Evolutionary conservation across 306 rosid genomes (phyloP).

Genomic region (Glycine tomentella): DNA sequence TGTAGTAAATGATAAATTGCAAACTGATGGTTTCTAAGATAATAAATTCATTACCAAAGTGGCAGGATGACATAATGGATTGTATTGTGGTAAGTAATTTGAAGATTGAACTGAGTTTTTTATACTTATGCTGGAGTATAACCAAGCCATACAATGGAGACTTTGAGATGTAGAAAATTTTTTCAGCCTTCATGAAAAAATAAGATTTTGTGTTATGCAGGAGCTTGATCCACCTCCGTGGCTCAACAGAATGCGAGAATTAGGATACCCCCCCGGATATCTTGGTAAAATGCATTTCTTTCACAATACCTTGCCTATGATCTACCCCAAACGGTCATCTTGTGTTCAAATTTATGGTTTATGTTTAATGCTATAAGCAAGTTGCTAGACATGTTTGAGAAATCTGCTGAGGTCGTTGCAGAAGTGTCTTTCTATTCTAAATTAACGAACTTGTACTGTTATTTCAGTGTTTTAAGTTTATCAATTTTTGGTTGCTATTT

Average conservation of each 20-base stretch:
- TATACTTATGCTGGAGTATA: constrained; percentile 11
- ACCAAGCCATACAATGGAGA: constrained; percentile 21
- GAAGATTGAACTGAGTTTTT: not conserved
- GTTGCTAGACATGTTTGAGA: no score
- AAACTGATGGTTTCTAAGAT: constrained; percentile 14
- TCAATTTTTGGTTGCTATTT: not conserved
- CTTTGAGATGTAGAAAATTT: not conserved
- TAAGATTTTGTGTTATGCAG: constrained; percentile 51
- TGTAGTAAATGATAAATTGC: not conserved
- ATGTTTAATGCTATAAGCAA: no score
- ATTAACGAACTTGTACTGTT: not conserved
- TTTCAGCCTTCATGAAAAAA: not conserved
- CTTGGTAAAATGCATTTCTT: constrained; percentile 67
- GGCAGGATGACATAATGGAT: not conserved
- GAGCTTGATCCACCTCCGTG: constrained; percentile 99
- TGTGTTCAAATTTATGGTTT: no score
- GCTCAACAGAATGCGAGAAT: constrained; percentile 96
- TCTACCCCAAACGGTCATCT: no score
- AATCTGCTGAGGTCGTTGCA: no score
- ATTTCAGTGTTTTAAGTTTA: not conserved
- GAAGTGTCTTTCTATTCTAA: no score
- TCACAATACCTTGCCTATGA: not conserved
- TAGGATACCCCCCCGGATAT: constrained; percentile 99
- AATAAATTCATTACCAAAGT: constrained; percentile 1
- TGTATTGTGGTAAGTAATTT: constrained; percentile 13